These are phyloP conservation scores for Flaveria brownii DNA, from an alignment of 129 eudicot species.

Conservation along the genomic window DNA sequence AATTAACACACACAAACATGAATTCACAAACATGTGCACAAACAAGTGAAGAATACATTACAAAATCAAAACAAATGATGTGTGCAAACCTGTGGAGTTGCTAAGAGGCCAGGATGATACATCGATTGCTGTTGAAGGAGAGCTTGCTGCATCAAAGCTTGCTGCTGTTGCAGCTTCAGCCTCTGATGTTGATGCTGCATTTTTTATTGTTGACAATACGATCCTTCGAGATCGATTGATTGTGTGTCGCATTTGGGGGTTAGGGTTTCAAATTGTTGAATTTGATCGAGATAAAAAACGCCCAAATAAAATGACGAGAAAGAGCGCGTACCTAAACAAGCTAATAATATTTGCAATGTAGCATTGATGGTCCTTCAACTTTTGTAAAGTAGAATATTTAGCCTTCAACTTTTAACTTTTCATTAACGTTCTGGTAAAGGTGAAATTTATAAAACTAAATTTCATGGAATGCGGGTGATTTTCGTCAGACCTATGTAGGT, in stretches of 20 bases:
- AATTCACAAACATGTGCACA: not conserved
- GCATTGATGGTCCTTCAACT: conserved; percentile 20
- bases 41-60: not conserved
- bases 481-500: no score
- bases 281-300: conserved; percentile 23
- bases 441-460: no score
- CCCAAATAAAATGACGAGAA: conserved; percentile 30
- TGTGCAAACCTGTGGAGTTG: conserved; percentile 75
- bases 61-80: not conserved
- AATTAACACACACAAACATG: not conserved
- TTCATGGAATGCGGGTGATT: no score
- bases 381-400: not conserved
- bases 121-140: conserved; percentile 91
- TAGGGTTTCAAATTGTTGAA: conserved; percentile 45
- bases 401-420: not conserved
- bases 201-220: not conserved
- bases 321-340: conserved; percentile 22
- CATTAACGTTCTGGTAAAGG: not conserved
- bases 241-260: conserved; percentile 38
- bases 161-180: conserved; percentile 60
- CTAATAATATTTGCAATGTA: conserved; percentile 10
- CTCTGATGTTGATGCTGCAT: conserved; percentile 77
- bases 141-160: conserved; percentile 94
- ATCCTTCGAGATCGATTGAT: conserved; percentile 23
- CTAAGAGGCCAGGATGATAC: conserved; percentile 83